phyloP scores from a whole-genome alignment of 1,284 basidiomycete species.

The Microbotryum intermedium region DNA sequence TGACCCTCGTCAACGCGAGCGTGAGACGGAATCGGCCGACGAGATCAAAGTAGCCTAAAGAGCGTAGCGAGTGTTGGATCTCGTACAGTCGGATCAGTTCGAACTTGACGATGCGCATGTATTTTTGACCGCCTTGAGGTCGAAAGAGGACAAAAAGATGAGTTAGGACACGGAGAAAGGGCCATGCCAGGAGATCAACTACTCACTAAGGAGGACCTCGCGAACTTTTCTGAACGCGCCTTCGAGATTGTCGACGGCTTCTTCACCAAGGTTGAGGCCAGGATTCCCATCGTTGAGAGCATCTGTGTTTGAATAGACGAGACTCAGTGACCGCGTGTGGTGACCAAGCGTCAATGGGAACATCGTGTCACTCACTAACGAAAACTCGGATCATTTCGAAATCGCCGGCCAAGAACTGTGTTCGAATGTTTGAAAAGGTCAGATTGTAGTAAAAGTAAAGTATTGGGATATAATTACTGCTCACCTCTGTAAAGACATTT shows the following conservation, averaged over 20 bases:
- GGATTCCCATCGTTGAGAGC: slow-evolving; percentile 53
- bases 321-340: background rate
- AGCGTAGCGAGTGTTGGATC: slow-evolving; percentile 56
- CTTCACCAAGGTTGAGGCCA: slow-evolving; percentile 37
- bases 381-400: slow-evolving; percentile 66
- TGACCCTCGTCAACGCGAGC: slow-evolving; percentile 68
- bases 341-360: background rate
- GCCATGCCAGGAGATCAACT: background rate
- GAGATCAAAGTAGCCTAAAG: slow-evolving; percentile 68
- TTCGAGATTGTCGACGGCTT: slow-evolving; percentile 40
- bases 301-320: slow-evolving; percentile 42
- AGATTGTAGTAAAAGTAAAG: background rate
- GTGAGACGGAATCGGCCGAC: slow-evolving; percentile 65
- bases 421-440: background rate
- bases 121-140: slow-evolving; percentile 62
- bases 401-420: slow-evolving; percentile 52
- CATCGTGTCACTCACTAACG: slow-evolving; percentile 49
- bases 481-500: slow-evolving; percentile 66
- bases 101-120: slow-evolving; percentile 60
- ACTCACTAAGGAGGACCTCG: slow-evolving; percentile 36
- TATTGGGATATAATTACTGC: slow-evolving; percentile 36
- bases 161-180: background rate
- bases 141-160: background rate
- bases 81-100: slow-evolving; percentile 66
- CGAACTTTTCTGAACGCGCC: slow-evolving; percentile 38